phyloP scores from a whole-genome alignment of 1,139 yeast genomes.

The Geotrichum klebahnii region DNA sequence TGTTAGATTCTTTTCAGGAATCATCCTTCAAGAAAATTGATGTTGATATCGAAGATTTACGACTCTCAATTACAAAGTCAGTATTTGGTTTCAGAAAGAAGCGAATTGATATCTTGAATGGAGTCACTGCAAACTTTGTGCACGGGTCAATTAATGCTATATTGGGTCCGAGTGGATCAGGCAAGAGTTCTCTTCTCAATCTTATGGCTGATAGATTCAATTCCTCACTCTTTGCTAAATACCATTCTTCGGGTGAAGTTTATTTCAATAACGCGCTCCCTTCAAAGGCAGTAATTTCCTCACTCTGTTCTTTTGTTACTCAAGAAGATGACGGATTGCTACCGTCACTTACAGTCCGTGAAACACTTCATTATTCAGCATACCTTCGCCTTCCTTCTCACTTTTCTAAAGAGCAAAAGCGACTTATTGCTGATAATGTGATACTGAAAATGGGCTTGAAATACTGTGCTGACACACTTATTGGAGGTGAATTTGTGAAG shows the following conservation, averaged over 20 bases:
- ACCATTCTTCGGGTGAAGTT: constrained; percentile 42
- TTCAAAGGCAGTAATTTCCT: constrained; percentile 45
- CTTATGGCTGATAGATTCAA: constrained; percentile 59
- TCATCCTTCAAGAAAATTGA: constrained; percentile 23
- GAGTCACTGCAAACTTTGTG: constrained; percentile 54
- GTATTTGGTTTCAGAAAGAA: constrained; percentile 14
- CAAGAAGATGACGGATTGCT: constrained; percentile 74
- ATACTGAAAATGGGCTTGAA: constrained; percentile 65
- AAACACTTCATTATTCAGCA: constrained; percentile 71
- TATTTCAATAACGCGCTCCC: constrained; percentile 45
- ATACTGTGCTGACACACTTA: constrained; percentile 72
- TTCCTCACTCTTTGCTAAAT: constrained; percentile 44
- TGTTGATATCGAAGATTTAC: constrained; percentile 27
- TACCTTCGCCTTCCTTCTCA: constrained; percentile 50
- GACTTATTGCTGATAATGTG: constrained; percentile 49
- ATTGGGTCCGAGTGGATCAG: constrained; percentile 88
- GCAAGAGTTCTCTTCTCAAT: constrained; percentile 72
- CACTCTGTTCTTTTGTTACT: constrained; percentile 67
- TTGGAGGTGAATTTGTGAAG: constrained; percentile 64
- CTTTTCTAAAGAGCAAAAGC: constrained; percentile 32
- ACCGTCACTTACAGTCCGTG: constrained; percentile 69
- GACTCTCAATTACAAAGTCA: constrained; percentile 22
- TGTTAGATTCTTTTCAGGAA: constrained; percentile 35
- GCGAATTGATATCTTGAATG: constrained; percentile 44
- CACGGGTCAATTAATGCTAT: constrained; percentile 72